Evolutionary conservation across 148 eudicot species (phyloP).

Genomic region (Rhododendron griersonianum): DNA sequence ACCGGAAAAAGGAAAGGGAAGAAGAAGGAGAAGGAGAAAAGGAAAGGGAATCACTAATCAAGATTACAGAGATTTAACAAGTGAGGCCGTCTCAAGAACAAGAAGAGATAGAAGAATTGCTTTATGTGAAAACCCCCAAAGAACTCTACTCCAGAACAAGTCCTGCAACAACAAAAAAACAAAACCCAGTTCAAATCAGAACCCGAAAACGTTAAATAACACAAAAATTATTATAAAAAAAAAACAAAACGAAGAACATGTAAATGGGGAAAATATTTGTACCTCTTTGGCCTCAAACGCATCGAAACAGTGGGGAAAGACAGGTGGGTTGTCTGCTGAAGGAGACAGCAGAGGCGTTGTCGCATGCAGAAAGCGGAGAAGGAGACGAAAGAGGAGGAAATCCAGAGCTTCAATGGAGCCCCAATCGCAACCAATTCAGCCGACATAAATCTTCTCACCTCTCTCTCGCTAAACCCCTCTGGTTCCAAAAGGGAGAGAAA

Average conservation of each 20-base stretch:
- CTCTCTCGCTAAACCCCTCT: slow-evolving; percentile 12
- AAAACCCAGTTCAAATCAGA: slow-evolving; percentile 20
- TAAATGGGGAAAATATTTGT: not conserved
- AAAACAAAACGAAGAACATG: not conserved
- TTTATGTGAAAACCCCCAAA: slow-evolving; percentile 87
- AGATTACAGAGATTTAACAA: slow-evolving; percentile 9
- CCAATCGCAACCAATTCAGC: slow-evolving; percentile 40
- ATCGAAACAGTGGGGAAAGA: slow-evolving; percentile 60
- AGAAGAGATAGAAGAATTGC: slow-evolving; percentile 33
- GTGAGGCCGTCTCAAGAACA: slow-evolving; percentile 55
- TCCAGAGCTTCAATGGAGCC: slow-evolving; percentile 51
- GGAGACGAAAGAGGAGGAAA: slow-evolving; percentile 11
- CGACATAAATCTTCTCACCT: slow-evolving; percentile 34
- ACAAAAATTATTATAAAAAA: not conserved
- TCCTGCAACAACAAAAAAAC: slow-evolving; percentile 33
- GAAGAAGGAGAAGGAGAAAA: not conserved
- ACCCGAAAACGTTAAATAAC: not conserved
- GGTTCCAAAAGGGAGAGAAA: not conserved
- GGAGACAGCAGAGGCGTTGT: slow-evolving; percentile 48
- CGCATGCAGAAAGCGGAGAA: slow-evolving; percentile 22
- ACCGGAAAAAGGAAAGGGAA: not conserved
- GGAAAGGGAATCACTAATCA: not conserved
- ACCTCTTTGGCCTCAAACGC: slow-evolving; percentile 91
- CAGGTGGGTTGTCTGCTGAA: slow-evolving; percentile 40
- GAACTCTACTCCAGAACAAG: slow-evolving; percentile 71